These are phyloP conservation scores for Tilletia caries DNA, from an alignment of 1,284 basidiomycete species.

Conservation along the genomic window DNA sequence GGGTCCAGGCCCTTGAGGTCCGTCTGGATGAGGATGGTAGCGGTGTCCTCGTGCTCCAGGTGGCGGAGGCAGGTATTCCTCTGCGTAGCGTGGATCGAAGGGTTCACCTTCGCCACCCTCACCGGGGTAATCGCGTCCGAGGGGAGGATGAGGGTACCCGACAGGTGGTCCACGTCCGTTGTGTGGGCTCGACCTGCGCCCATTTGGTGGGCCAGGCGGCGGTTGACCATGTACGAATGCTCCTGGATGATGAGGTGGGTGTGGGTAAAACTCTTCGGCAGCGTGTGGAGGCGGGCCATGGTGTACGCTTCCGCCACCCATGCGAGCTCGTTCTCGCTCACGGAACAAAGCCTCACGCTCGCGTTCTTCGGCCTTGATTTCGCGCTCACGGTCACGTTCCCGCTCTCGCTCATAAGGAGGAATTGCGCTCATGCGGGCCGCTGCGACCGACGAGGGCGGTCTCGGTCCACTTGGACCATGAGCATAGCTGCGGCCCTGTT, in stretches of 20 bases:
- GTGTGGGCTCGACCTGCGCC: neutral
- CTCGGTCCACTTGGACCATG: neutral
- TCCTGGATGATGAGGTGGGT: neutral
- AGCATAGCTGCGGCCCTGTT: neutral
- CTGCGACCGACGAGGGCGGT: neutral
- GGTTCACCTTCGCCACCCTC: neutral
- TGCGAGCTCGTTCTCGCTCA: neutral
- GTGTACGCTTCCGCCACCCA: neutral
- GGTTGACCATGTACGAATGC: neutral
- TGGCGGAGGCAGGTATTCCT: neutral
- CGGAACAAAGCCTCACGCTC: conserved; percentile 7
- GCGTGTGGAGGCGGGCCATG: neutral
- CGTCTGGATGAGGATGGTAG: neutral
- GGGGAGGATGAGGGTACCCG: neutral
- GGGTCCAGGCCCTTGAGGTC: neutral
- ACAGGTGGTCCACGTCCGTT: neutral
- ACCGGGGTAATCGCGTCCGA: neutral
- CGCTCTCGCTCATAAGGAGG: conserved; percentile 10
- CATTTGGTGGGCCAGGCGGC: neutral
- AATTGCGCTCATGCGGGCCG: conserved; percentile 4
- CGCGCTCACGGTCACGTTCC: conserved; percentile 11
- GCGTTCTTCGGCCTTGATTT: conserved; percentile 10
- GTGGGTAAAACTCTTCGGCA: neutral
- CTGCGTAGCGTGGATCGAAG: neutral
- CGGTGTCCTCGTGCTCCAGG: neutral